Evolutionary conservation across 495 filamentous ascomycete species (phyloP).

Genomic region (Opeltia flavorubescens): DNA sequence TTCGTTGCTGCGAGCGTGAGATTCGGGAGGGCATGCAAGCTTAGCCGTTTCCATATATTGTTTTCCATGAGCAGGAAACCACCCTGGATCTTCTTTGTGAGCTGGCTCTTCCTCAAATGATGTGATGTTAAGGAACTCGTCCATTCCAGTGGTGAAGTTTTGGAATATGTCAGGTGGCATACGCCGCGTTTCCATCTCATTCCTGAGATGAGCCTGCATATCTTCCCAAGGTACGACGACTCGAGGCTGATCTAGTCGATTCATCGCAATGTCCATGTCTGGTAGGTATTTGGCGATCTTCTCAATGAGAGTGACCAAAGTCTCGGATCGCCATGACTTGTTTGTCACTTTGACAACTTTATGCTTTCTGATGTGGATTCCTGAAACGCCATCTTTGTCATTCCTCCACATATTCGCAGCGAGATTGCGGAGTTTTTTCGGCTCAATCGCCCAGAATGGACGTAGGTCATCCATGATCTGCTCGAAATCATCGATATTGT

Average conservation of each 20-base stretch:
- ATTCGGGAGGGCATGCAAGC: conserved; percentile 45
- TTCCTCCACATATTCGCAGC: conserved; percentile 27
- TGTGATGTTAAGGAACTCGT: conserved; percentile 14
- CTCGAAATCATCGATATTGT: conserved; percentile 59
- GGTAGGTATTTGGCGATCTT: conserved; percentile 46
- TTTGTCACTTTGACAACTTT: conserved; percentile 38
- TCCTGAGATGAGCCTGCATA: conserved; percentile 39
- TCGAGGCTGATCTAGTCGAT: conserved; percentile 55
- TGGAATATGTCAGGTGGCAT: conserved; percentile 22
- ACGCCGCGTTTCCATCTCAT: conserved; percentile 34
- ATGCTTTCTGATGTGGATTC: conserved; percentile 41
- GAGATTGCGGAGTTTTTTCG: conserved; percentile 37
- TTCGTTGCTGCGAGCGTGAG: conserved; percentile 35
- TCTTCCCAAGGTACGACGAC: conserved; percentile 53
- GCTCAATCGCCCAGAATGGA: conserved; percentile 54
- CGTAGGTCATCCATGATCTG: conserved; percentile 57
- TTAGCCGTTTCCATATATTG: conserved; percentile 51
- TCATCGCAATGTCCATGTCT: conserved; percentile 59
- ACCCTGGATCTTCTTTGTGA: conserved; percentile 13
- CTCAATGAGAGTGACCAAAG: conserved; percentile 42
- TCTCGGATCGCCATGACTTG: conserved; percentile 49
- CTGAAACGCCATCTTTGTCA: conserved; percentile 39
- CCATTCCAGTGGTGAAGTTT: conserved; percentile 23
- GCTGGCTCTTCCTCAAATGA: conserved; percentile 16
- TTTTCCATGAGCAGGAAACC: conserved; percentile 18